Conservation (phyloP, 805 yeast species). For the Pichia californica region DNA sequence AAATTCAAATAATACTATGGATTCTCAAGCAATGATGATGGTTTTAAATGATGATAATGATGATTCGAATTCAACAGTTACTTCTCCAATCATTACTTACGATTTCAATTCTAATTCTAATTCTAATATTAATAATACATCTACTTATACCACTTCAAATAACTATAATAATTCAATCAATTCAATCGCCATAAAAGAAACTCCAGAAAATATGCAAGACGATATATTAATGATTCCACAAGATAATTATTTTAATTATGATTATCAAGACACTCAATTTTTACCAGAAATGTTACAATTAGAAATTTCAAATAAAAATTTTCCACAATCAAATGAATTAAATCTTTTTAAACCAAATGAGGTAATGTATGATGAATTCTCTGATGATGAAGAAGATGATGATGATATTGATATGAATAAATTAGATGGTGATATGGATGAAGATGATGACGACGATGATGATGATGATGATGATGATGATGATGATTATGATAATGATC, state of each 20-base stretch:
- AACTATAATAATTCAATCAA: slow-evolving; percentile 1
- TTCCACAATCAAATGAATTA: slow-evolving; percentile 28
- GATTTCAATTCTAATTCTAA: background rate
- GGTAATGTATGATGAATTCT: slow-evolving; percentile 26
- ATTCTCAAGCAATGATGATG: background rate
- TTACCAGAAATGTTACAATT: slow-evolving; percentile 24
- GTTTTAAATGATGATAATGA: background rate
- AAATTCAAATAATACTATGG: background rate
- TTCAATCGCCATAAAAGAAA: background rate
- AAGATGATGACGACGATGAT: slow-evolving; percentile 10
- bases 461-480: slow-evolving; percentile 10
- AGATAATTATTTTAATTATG: slow-evolving; percentile 24
- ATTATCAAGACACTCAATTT: slow-evolving; percentile 21
- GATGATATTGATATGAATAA: slow-evolving; percentile 23
- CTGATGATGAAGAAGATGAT: slow-evolving; percentile 29
- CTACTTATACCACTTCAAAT: background rate
- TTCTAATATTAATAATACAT: background rate
- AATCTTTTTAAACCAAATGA: slow-evolving; percentile 28
- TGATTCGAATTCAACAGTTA: too few relatives aligned
- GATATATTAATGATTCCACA: slow-evolving; percentile 28
- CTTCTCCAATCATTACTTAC: background rate
- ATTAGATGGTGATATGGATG: slow-evolving; percentile 25
- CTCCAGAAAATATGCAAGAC: slow-evolving; percentile 9
- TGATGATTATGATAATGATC: slow-evolving; percentile 1
- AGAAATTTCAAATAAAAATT: slow-evolving; percentile 22